Base-by-base conservation (phyloP, 805 yeast species). In the Kodamaea laetipori region DNA sequence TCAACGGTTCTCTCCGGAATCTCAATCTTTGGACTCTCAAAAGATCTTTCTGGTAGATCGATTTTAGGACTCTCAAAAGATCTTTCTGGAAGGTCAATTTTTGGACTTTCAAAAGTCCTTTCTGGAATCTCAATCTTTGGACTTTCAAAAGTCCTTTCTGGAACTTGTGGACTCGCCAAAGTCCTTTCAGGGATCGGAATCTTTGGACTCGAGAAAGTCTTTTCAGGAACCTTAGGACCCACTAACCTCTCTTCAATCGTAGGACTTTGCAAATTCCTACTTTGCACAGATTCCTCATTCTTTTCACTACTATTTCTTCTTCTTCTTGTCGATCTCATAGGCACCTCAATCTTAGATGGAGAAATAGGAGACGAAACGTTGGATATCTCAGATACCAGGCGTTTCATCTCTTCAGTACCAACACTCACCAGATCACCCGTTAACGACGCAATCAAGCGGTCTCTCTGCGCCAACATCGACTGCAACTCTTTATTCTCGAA, bases 401-500 rank as follows among this genome's bases (percentile, higher is more conserved):
- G 26, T 12, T n/a, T 12, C 21, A 24, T 16, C 12, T 23, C 28
- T 31, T 15, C 15, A 4, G 15, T 30, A 4, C 19, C 15, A 30
- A 17, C n/a, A 19, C 34, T 30, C 6, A 17, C 11, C 34, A 30
- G 34, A 19, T 30, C 18, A 18, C 15, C 32, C 6, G 34, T 15
- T 34, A 34, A 43, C 16, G n/a, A 12, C 27, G 30, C 40, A 6
- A 49, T 41, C 15, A 39, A 30, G 10, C 33, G 38, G 3, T 47
- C 45, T 25, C 41, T 45, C 10, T 42, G 28, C 12, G 7, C 16
- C 16, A 53, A 16, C 10, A 48, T 23, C 11, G 64, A 50, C 33
- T 62, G 58, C 23, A 69, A 53, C 41, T 69, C 74, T 41, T 53
- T 57, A 45, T 60, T 67, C 44, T 69, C 74, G 45, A 61, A 64